Evolutionary conservation across 164 flowering plant species (phyloP).

Genomic region (Saururus chinensis): DNA sequence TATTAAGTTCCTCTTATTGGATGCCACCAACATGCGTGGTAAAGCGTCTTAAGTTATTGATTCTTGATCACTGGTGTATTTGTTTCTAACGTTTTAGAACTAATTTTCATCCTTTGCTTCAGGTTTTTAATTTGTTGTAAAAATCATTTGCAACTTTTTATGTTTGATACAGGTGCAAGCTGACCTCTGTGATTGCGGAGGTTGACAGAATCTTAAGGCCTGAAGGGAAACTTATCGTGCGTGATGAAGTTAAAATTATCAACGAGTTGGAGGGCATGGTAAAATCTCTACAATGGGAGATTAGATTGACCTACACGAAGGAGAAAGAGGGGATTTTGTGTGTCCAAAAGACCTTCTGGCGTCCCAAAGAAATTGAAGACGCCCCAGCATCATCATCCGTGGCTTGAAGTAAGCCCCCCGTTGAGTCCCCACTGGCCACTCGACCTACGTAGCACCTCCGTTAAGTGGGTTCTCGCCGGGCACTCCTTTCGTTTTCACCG

Average conservation of each 20-base stretch:
- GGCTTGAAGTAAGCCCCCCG: neutral
- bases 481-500: neutral
- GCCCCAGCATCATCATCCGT: neutral
- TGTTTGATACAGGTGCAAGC: constrained; percentile 45
- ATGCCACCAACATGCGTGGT: no score
- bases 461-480: neutral
- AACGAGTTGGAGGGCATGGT: constrained; percentile 48
- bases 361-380: constrained; percentile 42
- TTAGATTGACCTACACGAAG: constrained; percentile 64
- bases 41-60: no score
- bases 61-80: neutral
- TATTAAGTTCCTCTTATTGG: no score
- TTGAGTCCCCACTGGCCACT: neutral
- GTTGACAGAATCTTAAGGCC: constrained; percentile 89
- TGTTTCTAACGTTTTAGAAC: no score
- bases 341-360: constrained; percentile 72
- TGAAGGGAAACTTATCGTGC: constrained; percentile 74
- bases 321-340: constrained; percentile 66
- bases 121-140: neutral
- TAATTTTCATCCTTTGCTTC: neutral
- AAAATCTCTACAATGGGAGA: constrained; percentile 73
- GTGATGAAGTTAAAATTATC: constrained; percentile 60
- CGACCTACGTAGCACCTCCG: neutral
- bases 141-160: no score
- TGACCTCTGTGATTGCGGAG: constrained; percentile 61